Evolutionary conservation across 2,329 filamentous ascomycete genomes (phyloP), one percentile per base, ranked within the genome.

Genomic region (Aureobasidium melanogenum): DNA sequence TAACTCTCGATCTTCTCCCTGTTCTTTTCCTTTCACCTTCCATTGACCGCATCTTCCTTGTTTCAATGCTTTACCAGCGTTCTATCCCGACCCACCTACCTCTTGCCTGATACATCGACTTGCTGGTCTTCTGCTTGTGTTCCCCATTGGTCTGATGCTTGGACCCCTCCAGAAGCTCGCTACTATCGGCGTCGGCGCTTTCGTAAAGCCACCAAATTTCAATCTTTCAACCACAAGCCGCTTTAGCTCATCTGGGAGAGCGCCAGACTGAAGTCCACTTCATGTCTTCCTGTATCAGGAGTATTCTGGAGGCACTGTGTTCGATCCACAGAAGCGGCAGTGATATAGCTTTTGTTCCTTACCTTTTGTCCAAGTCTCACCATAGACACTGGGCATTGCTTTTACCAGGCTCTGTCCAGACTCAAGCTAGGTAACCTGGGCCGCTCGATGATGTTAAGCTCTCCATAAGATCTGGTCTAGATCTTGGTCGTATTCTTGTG

Each of bases 261-360:
- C 60, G 60, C 60, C 60, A 62, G 60, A 62, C 60, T 62, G 60
- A 62, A 62, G 60, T 62, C 44, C 43, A 48, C 54, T 52, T 62
- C 51, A 39, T 19, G 41, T 50, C 26, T 28, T 46, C 34, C 36
- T 38, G n/a, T 10, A 15, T 12, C 12, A 28, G 17, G 47, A 54
- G 59, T 54, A 36, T 46, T 61, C 59, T 61, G 59, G 59, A 61
- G 59, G 59, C 50, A 61, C 59, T 61, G 59, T 61, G 59, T 61
- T 61, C 59, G 59, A 61, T 55, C 59, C 59, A 61, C 59, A 61
- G 59, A 61, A 61, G 59, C 59, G 36, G 59, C 59, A 61, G 47
- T 26, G 9, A 32, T n/a, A 28, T 30, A 17, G 17, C 24, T 61
- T 55, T 61, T 54, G 50, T 30, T 19, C 34, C 2, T 26, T n/a